Evolutionary conservation across 2,329 filamentous ascomycete genomes (phyloP).

Genomic region (Ilyonectria destructans): DNA sequence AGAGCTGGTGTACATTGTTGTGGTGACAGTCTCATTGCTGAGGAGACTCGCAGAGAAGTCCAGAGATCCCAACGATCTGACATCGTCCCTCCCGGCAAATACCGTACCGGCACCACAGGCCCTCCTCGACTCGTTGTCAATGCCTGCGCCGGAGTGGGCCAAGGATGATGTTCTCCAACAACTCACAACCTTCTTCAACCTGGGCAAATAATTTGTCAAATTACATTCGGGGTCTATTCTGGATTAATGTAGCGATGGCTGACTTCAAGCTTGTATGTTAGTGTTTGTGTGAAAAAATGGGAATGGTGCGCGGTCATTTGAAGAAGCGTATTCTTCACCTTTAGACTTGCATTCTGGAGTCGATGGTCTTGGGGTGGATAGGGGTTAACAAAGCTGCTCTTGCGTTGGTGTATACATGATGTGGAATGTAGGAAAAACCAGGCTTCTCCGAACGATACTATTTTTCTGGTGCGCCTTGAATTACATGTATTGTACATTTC

Average conservation of each 20-base stretch:
- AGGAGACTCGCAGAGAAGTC: conserved; percentile 79
- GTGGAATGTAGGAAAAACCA: conserved; percentile 47
- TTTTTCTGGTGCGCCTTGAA: conserved; percentile 45
- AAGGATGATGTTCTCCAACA: conserved; percentile 79
- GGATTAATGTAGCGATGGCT: conserved; percentile 41
- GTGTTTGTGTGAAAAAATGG: conserved; percentile 47
- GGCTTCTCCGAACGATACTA: conserved; percentile 45
- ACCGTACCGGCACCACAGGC: conserved; percentile 78
- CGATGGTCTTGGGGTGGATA: conserved; percentile 46
- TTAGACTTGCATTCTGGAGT: conserved; percentile 52
- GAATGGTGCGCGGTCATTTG: conserved; percentile 47
- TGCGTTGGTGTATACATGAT: conserved; percentile 45
- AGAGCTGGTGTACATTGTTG: conserved; percentile 75
- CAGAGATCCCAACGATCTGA: conserved; percentile 68
- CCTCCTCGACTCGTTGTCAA: conserved; percentile 77
- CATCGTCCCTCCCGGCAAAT: conserved; percentile 69
- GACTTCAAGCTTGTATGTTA: conserved; percentile 51
- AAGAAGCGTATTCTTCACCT: conserved; percentile 48
- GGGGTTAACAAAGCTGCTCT: conserved; percentile 44
- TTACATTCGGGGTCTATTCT: conserved; percentile 31
- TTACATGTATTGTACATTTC: conserved; percentile 52
- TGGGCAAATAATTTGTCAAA: conserved; percentile 63
- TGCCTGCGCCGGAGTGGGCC: conserved; percentile 74
- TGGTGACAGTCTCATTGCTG: conserved; percentile 79
- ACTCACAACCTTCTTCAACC: conserved; percentile 70